Conservation (phyloP, 805 yeast species). For the Danielia oregonensis region DNA sequence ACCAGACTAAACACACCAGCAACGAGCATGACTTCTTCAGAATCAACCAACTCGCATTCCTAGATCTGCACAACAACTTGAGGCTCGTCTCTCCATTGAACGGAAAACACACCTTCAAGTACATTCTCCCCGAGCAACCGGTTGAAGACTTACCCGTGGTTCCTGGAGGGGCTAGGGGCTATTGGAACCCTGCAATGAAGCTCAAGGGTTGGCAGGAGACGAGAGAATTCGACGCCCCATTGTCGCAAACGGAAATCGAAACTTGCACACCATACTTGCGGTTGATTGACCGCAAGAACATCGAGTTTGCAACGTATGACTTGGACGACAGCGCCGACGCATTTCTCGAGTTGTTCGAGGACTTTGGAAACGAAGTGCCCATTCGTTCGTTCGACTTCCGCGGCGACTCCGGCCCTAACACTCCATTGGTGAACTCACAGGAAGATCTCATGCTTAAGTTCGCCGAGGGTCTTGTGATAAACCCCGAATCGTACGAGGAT, state of each 20-base stretch:
- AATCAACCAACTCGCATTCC: conserved; percentile 29
- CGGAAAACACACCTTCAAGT: conserved; percentile 37
- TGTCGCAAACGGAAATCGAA: conserved; percentile 55
- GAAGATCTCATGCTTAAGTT: conserved; percentile 7
- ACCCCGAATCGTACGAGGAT: conserved; percentile 3
- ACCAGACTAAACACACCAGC: not conserved
- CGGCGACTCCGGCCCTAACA: not conserved
- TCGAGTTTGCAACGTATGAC: conserved; percentile 29
- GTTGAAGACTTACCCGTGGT: conserved; percentile 11
- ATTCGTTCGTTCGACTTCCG: conserved; percentile 9
- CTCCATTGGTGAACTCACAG: not conserved
- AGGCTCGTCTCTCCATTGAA: conserved; percentile 35
- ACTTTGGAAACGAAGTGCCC: conserved; percentile 26
- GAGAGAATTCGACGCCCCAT: conserved; percentile 19
- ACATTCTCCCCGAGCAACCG: conserved; percentile 35
- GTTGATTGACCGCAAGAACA: conserved; percentile 27
- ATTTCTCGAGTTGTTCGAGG: conserved; percentile 18
- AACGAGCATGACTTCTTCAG: conserved; percentile 3
- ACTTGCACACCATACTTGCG: conserved; percentile 43
- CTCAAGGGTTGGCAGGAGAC: not conserved
- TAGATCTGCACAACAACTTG: conserved; percentile 29
- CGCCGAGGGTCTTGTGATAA: conserved; percentile 11
- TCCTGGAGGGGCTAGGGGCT: not conserved
- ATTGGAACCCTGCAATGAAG: not conserved
- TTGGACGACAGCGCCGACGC: conserved; percentile 12